phyloP scores from a whole-genome alignment of 2,329 filamentous ascomycete species.

The Huntiella abstrusa region DNA sequence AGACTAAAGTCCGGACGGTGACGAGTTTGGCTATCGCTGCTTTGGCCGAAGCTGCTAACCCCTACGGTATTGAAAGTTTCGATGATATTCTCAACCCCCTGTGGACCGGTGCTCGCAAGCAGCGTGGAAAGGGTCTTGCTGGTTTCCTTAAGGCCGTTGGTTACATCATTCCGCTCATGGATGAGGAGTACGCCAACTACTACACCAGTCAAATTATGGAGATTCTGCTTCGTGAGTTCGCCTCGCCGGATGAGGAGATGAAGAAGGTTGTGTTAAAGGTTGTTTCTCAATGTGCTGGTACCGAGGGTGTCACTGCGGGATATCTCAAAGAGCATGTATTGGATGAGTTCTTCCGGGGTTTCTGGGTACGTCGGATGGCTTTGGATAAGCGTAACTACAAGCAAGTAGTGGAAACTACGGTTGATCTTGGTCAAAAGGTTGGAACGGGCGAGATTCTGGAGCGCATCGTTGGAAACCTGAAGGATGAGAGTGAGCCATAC shows the following conservation, averaged over 20 bases:
- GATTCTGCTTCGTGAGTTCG: constrained; percentile 86
- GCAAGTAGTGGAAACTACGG: constrained; percentile 94
- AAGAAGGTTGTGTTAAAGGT: constrained; percentile 98
- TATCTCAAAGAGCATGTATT: constrained; percentile 93
- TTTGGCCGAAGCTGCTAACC: constrained; percentile 86
- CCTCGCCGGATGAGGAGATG: constrained; percentile 97
- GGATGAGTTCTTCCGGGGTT: constrained; percentile 94
- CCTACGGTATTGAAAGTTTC: constrained; percentile 97
- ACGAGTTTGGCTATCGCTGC: constrained; percentile 90
- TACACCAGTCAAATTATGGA: constrained; percentile 99
- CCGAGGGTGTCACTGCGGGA: constrained; percentile 80
- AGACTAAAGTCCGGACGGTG: constrained; percentile 92
- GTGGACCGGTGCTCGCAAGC: constrained; percentile 91
- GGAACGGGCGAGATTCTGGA: constrained; percentile 89
- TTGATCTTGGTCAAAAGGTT: constrained; percentile 95
- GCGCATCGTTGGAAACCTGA: constrained; percentile 82
- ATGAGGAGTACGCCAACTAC: constrained; percentile 98
- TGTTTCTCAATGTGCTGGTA: constrained; percentile 84
- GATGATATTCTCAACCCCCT: constrained; percentile 93
- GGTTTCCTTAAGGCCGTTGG: constrained; percentile 95
- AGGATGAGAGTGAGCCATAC: constrained; percentile 95
- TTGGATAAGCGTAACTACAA: constrained; percentile 94
- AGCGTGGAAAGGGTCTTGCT: constrained; percentile 86
- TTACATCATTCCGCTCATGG: constrained; percentile 97
- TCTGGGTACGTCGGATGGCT: constrained; percentile 95